These are phyloP conservation scores for Psidium friedrichsthalianum DNA, from an alignment of 345 rosid species.

Conservation along the genomic window DNA sequence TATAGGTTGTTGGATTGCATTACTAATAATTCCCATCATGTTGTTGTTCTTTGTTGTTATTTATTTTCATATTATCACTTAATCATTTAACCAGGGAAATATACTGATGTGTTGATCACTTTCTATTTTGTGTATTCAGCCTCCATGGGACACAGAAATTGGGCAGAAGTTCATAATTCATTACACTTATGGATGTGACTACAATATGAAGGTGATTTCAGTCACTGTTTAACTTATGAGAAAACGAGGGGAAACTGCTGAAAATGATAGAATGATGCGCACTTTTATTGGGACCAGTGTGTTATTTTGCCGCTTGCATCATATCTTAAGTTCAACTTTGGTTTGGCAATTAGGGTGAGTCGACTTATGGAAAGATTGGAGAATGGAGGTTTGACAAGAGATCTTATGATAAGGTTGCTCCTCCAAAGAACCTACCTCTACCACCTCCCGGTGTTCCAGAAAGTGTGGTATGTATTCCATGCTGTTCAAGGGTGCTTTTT, in stretches of 20 bases:
- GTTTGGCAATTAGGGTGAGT: constrained; percentile 43
- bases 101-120: neutral
- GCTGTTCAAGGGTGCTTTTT: neutral
- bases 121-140: constrained; percentile 41
- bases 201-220: constrained; percentile 66
- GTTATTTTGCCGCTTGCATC: neutral
- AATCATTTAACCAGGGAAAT: neutral
- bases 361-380: constrained; percentile 86
- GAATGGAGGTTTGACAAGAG: constrained; percentile 98
- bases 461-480: constrained; percentile 69
- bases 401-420: constrained; percentile 44
- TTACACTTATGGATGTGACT: constrained; percentile 95
- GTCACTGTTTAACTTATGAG: neutral
- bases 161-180: constrained; percentile 85
- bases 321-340: neutral
- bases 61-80: neutral
- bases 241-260: neutral
- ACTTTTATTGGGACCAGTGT: neutral
- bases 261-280: neutral
- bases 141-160: constrained; percentile 95
- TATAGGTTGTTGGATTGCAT: neutral
- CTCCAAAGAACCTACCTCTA: constrained; percentile 79
- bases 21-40: neutral
- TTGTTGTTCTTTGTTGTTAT: neutral
- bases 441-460: constrained; percentile 92